These are phyloP conservation scores for Hanseniaspora gamundiae DNA, from an alignment of 1,139 yeast genomes.

Conservation along the genomic window DNA sequence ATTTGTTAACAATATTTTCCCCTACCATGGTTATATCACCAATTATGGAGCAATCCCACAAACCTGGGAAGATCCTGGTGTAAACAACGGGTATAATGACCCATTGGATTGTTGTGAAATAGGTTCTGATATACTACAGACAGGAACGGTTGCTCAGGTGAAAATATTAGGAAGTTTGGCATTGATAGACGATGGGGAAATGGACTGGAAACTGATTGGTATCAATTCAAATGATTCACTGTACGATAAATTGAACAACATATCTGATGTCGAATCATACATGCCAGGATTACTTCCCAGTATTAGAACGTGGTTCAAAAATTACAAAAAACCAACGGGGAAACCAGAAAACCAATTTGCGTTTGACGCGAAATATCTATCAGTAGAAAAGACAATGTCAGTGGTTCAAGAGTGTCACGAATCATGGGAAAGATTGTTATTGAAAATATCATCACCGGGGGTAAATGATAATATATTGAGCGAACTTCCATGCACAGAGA, in stretches of 20 bases:
- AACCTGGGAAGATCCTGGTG: slow-evolving; percentile 77
- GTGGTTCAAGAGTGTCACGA: slow-evolving; percentile 63
- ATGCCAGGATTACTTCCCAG: slow-evolving; percentile 82
- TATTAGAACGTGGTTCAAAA: slow-evolving; percentile 87
- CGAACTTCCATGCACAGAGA: background rate
- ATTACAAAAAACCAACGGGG: slow-evolving; percentile 90
- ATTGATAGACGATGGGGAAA: slow-evolving; percentile 89
- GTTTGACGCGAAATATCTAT: slow-evolving; percentile 67
- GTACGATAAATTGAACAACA: slow-evolving; percentile 60
- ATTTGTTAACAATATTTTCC: slow-evolving; percentile 85
- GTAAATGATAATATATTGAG: too few species aligned
- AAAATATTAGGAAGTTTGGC: slow-evolving; percentile 91
- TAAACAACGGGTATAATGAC: slow-evolving; percentile 74
- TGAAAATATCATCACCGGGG: slow-evolving; percentile 24
- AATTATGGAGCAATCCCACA: slow-evolving; percentile 98
- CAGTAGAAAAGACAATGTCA: slow-evolving; percentile 56
- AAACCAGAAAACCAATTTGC: slow-evolving; percentile 83
- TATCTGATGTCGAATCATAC: slow-evolving; percentile 68
- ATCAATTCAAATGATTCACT: slow-evolving; percentile 75
- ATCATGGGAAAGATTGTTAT: slow-evolving; percentile 68
- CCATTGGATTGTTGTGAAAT: slow-evolving; percentile 95
- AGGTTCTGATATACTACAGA: slow-evolving; percentile 47
- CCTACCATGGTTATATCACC: slow-evolving; percentile 92
- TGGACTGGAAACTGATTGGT: slow-evolving; percentile 93
- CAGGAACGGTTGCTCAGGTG: slow-evolving; percentile 66